These are phyloP conservation scores for Zygoascus hellenicus DNA, from an alignment of 1,139 yeast genomes.

Conservation along the genomic window DNA sequence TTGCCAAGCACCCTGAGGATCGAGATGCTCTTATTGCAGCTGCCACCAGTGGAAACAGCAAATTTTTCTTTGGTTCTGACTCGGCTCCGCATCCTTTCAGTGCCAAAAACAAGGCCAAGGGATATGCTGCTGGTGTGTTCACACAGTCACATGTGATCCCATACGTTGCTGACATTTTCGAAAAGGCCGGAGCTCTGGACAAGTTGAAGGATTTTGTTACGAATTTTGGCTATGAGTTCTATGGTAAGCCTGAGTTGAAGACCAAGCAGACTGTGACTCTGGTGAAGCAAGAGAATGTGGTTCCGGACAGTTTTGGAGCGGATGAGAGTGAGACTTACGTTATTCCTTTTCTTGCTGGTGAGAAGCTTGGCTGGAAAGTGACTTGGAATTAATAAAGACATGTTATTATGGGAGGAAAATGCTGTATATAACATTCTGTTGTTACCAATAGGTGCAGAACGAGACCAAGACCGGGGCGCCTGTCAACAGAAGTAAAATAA, in stretches of 20 bases:
- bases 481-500: background rate
- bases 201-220: slow-evolving; percentile 69
- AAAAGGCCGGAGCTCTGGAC: slow-evolving; percentile 54
- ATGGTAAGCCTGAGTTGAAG: slow-evolving; percentile 41
- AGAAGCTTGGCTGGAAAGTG: slow-evolving; percentile 63
- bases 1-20: slow-evolving; percentile 87
- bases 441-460: background rate
- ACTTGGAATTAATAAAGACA: slow-evolving; percentile 48
- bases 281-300: slow-evolving; percentile 35
- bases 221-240: slow-evolving; percentile 66
- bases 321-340: slow-evolving; percentile 46
- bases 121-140: slow-evolving; percentile 96
- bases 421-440: background rate
- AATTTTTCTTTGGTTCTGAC: slow-evolving; percentile 94
- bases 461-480: background rate
- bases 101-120: slow-evolving; percentile 66
- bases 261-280: slow-evolving; percentile 29
- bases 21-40: slow-evolving; percentile 74
- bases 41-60: slow-evolving; percentile 87
- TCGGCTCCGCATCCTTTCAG: slow-evolving; percentile 93
- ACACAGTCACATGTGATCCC: slow-evolving; percentile 81
- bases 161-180: slow-evolving; percentile 85
- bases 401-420: no score
- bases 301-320: slow-evolving; percentile 48
- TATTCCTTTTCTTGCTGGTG: slow-evolving; percentile 89